Evolutionary conservation across 345 rosid species (phyloP).

Genomic region (Gossypioides kirkii): DNA sequence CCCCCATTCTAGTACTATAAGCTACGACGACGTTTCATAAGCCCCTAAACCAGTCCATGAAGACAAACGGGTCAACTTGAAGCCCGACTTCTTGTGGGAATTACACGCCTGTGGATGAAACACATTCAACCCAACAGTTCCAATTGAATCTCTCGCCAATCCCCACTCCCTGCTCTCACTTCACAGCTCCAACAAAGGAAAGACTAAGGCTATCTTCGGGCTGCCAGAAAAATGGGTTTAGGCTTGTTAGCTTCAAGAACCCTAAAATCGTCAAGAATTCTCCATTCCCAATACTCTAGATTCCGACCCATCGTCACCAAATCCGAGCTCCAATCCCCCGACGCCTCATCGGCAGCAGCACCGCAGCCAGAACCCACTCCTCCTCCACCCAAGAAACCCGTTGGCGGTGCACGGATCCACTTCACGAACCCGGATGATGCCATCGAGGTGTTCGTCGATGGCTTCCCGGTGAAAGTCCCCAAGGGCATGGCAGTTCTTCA

Average conservation of each 20-base stretch:
- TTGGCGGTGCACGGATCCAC: constrained; percentile 81
- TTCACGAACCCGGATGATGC: constrained; percentile 90
- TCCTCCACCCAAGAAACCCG: constrained; percentile 52
- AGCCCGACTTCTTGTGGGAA: background rate
- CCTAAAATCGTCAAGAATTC: constrained; percentile 31
- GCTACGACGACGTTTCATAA: too few relatives aligned
- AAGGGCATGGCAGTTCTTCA: constrained; percentile 95
- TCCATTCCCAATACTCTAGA: constrained; percentile 29
- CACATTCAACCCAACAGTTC: too few relatives aligned
- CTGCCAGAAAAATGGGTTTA: constrained; percentile 47
- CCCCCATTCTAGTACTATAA: too few relatives aligned
- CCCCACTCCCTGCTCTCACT: background rate
- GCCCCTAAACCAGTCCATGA: too few relatives aligned
- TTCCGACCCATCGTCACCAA: constrained; percentile 61
- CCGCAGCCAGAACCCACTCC: constrained; percentile 46
- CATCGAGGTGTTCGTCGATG: constrained; percentile 96
- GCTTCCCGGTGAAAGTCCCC: constrained; percentile 86
- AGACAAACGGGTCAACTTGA: background rate
- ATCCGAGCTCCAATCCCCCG: constrained; percentile 77
- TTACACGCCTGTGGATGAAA: background rate
- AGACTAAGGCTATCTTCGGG: background rate
- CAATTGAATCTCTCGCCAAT: background rate
- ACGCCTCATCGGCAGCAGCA: constrained; percentile 36
- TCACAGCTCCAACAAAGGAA: background rate
- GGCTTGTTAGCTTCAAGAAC: constrained; percentile 72